Base-by-base conservation (phyloP, 2,329 filamentous ascomycete genomes). In the Aspergillus pseudoglaucus region DNA sequence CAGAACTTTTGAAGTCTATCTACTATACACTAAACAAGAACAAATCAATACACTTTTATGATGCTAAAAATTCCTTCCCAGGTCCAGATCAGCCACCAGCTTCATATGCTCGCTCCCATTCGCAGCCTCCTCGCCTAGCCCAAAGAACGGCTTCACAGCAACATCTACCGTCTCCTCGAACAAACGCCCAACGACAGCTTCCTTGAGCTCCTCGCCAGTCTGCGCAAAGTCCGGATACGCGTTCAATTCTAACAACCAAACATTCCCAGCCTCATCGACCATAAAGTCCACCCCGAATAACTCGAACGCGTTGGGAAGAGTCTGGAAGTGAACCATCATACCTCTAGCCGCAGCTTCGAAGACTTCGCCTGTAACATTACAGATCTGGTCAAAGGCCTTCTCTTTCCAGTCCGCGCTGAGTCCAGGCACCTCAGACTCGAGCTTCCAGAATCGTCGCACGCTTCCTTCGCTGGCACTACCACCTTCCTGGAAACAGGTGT, bases 161-260 rank as follows among this genome's bases (percentile, higher is more conserved):
- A 78, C 71, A 47, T 81, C 75, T 38, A 95, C 75, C 18, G 88
- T 84, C 9, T 81, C 86, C 59, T 81, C 77, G 76, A 94, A 93
- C 56, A 98, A 75, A 6, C 83, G 85, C 17, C 75, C 79, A 20
- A 98, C 84, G 37, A 97, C 68, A 0, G 72, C 55, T 39, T 71
- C 79, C 62, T 78, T 81, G 54, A 95, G 69, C 48, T 87, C 84
- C 6, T 78, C 77, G 0, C 93, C 93, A 14, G 90, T 95, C 79
- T 97, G 91, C 62, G 80, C 83, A 63, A 97, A 97, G 71, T 98
- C 93, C 8, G 93, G 93, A 69, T 95, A 98, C 0, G 91, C 88
- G 73, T 98, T 98, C 27, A 95, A 81, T 73, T 98, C 93, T 48
- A 98, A 73, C 60, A 98, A 66, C 82, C 84, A 96, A 3, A 82